Percentiles rank a stretch among this genome's conserved stretches.
Conservation (phyloP, 2,329 filamentous ascomycete genomes). For the Cephalotrichum gorgonifer region DNA sequence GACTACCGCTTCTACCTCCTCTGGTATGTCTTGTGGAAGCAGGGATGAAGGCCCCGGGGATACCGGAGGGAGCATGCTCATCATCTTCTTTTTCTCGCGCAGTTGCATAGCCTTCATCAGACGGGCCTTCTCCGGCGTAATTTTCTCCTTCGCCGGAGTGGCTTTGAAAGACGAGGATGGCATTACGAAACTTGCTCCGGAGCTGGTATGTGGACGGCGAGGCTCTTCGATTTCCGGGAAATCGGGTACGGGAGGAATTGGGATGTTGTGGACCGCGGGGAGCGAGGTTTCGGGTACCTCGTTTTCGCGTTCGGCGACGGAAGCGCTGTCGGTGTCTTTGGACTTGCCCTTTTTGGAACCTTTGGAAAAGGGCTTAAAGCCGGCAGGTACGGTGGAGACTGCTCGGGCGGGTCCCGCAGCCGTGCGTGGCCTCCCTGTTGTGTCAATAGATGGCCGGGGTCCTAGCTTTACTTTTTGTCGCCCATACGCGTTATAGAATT, state of each 20-base stretch:
- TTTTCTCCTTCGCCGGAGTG: constrained; percentile 38
- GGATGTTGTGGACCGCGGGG: constrained; percentile 21
- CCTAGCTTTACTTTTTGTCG: constrained; percentile 84
- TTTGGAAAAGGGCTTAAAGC: constrained; percentile 61
- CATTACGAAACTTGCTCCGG: constrained; percentile 11
- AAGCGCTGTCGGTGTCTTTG: constrained; percentile 15
- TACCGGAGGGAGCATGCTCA: constrained; percentile 17
- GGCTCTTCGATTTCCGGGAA: constrained; percentile 14
- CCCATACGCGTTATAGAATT: constrained; percentile 37
- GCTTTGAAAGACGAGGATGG: constrained; percentile 13
- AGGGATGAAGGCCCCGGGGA: not conserved
- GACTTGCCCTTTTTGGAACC: constrained; percentile 40
- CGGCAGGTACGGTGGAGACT: constrained; percentile 68
- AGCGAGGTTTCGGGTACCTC: constrained; percentile 24
- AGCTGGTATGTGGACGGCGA: constrained; percentile 22
- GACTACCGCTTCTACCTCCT: not conserved
- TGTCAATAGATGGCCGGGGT: constrained; percentile 68
- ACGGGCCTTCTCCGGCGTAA: constrained; percentile 82
- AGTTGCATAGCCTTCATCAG: constrained; percentile 92
- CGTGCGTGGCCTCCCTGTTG: constrained; percentile 49
- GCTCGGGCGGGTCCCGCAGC: constrained; percentile 51
- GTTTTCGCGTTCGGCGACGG: constrained; percentile 16
- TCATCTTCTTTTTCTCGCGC: constrained; percentile 65
- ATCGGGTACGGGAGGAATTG: constrained; percentile 23
- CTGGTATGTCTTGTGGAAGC: not conserved